Evolutionary conservation across 176 grass and related monocot species (phyloP), one percentile per base, ranked within the genome.

Genomic region (Oryza meyeriana): DNA sequence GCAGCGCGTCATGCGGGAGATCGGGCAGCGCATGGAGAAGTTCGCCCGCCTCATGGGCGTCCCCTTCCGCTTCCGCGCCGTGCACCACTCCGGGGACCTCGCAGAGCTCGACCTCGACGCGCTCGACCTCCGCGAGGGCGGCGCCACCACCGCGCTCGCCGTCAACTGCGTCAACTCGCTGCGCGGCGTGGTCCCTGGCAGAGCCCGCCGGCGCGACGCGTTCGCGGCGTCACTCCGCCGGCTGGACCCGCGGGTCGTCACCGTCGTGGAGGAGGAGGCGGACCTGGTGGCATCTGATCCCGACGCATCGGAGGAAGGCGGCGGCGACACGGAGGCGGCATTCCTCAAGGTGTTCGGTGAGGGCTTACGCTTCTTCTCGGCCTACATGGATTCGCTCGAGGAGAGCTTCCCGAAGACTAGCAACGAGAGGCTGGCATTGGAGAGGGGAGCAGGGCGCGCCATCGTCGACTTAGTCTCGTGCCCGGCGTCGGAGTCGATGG

Each of bases 11-110:
- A 99, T 99, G 97, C 75, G 85, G 71, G 97, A 99, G 85, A 99
- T 99, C 77, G 93, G 93, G 6, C 93, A 99, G 63, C 57, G 97
- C 31, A 99, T 99, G 97, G 97, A 96, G 87, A 94, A 96, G 85
- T 99, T 99, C 82, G 97, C 97, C 7, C 89, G 97, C 24, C 88
- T 99, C 5, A 99, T 99, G 97, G 97, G 97, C 35, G 97, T 99
- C 33, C 97, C 97, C 30, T 99, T 99, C 84, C 44, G 74, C 61
- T 99, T 99, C 93, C 88, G 85, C 72, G 87, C 86, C 22, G 87
- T 96, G 72, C 97, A 99, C 78, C 93, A 94, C 79, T 61, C 85
- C 0, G 97, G 93, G 17, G 97, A 95, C 69, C 90, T 99, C 20
- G 90, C 93, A 22, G 87, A 87, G 64, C 91, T 99, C 69, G 91